Evolutionary conservation across 2,329 filamentous ascomycete genomes (phyloP), one percentile per base, ranked within the genome.

Genomic region (Calonectria leucothoes): DNA sequence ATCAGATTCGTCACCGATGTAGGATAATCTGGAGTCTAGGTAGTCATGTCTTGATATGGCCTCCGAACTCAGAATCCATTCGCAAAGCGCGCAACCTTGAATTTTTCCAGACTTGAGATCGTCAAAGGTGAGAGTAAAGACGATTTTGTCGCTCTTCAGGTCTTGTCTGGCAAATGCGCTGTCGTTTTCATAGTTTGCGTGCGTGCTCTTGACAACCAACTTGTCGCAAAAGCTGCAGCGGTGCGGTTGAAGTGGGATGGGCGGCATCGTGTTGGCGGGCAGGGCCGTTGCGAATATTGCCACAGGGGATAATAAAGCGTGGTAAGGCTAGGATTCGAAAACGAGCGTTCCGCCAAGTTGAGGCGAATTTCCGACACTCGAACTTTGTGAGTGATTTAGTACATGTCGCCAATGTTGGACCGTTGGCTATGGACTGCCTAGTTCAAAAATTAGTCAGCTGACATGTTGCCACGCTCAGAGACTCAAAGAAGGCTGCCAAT

Each of bases 61-160:
- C 35, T 66, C 48, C 23, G 64, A 51, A n/a, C 39, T 66, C 17
- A 66, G 64, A 51, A 66, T 66, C 64, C 64, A 66, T 39, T 29
- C 11, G 49, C 48, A 66, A 27, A 66, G 64, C 33, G 49, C 49
- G 23, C 64, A 66, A 29, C 64, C 49, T 31, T 55, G 23, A 17
- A 17, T 25, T 25, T 11, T 33, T 17, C 48, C 15, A 4, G 35
- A 52, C 20, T 66, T 55, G 23, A 66, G 48, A 42, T 66, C 45
- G 8, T 29, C 12, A 17, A 66, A 35, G 7, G 64, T 66, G 48
- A 39, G 55, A 27, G 42, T 27, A 8, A 52, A 66, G 33, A 66
- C 35, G 14, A 66, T 66, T n/a, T 66, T 66, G 29, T 55, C 64
- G 15, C 48, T 39, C 11, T 49, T 66, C 8, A 42, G 7, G 23